Conservation (phyloP, 768 basidiomycete species). For the Podaxis mareebaensis region DNA sequence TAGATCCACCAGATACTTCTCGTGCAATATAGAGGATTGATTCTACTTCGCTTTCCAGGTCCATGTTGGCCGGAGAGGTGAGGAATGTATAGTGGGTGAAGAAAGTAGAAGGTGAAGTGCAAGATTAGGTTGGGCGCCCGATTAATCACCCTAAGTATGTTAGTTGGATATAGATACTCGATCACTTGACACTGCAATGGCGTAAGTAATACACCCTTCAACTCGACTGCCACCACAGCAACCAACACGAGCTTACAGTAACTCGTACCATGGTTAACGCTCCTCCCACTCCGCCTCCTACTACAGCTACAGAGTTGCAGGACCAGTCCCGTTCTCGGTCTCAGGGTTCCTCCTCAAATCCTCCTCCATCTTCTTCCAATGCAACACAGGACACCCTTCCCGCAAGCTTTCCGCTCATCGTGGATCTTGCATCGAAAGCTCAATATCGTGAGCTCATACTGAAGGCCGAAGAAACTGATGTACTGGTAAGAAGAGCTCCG, state of each 20-base stretch:
- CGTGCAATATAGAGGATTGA: slow-evolving; percentile 88
- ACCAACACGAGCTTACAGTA: neutral
- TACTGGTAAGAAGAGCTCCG: slow-evolving; percentile 44
- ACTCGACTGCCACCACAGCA: no score
- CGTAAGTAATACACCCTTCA: no score
- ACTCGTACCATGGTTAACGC: slow-evolving; percentile 49
- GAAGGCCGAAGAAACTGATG: slow-evolving; percentile 52
- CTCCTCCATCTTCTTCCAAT: slow-evolving; percentile 17
- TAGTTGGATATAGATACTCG: neutral
- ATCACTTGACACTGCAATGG: slow-evolving; percentile 5
- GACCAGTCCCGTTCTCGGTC: slow-evolving; percentile 39
- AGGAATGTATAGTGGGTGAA: neutral
- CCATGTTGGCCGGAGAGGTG: slow-evolving; percentile 38
- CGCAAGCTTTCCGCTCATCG: slow-evolving; percentile 43
- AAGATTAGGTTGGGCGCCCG: neutral
- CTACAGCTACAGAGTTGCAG: slow-evolving; percentile 54
- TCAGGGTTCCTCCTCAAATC: slow-evolving; percentile 24
- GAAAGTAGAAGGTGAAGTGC: neutral
- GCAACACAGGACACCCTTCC: slow-evolving; percentile 40
- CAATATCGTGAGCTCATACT: slow-evolving; percentile 44
- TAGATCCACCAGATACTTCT: slow-evolving; percentile 77
- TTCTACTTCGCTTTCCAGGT: slow-evolving; percentile 78
- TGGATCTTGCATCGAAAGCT: slow-evolving; percentile 43
- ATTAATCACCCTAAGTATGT: neutral
- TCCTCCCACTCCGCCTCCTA: slow-evolving; percentile 65